Base-by-base conservation (phyloP, 169 alveolate genomes). In the Plasmodium ovale region DNA sequence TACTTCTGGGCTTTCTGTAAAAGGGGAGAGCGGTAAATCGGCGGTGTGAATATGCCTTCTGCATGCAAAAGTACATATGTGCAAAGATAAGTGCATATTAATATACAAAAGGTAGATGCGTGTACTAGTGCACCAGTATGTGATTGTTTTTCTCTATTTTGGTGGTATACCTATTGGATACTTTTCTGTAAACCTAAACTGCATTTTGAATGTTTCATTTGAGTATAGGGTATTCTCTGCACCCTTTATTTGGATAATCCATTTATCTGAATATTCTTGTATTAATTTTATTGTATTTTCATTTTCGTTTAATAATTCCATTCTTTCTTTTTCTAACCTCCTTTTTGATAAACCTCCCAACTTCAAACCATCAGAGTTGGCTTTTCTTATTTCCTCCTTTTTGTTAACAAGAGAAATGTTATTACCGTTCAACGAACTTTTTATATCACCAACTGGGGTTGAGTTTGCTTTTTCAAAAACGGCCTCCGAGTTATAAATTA, bases 1-100 rank as follows among this genome's bases (percentile, higher is more conserved):
- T 7, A 92, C 98, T 93, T 97, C 98, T 16, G 98, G 98, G 70
- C 98, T 91, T 72, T 97, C 98, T 47, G 95, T 92, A 42, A 97
- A 97, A 47, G 6, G 72, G 31, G 51, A 51, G 1, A 58, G n/a
- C n/a, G n/a, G n/a, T n/a, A n/a, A n/a, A n/a, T n/a, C n/a, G n/a
- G n/a, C n/a, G n/a, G n/a, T n/a, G n/a, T n/a, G n/a, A n/a, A n/a
- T n/a, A n/a, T n/a, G n/a, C n/a, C n/a, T n/a, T n/a, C n/a, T n/a
- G n/a, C n/a, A n/a, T n/a, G n/a, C n/a, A n/a, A n/a, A n/a, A n/a
- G n/a, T n/a, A n/a, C n/a, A n/a, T n/a, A n/a, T n/a, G n/a, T n/a
- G n/a, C 1, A 10, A 5, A 44, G 4, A 16, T 3, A 53, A 33
- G 59, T 33, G 1, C 37, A 16, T 54, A 9, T 9, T 4, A 27